Evolutionary conservation across 2,329 filamentous ascomycete genomes (phyloP).

Genomic region (Helotiales sp.): DNA sequence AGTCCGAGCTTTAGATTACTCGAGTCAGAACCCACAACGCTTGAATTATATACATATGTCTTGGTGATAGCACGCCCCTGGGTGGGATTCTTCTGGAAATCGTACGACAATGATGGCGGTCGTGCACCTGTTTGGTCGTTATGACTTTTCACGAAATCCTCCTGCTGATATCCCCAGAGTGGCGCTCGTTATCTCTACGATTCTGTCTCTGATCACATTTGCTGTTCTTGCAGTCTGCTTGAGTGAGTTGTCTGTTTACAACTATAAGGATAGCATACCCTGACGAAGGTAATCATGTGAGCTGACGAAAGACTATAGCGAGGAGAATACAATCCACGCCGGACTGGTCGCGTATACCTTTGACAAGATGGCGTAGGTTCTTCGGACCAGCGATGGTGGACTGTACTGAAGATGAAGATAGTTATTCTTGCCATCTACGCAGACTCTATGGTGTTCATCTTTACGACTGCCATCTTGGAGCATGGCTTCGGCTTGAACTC

Average conservation of each 20-base stretch:
- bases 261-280: too few relatives aligned
- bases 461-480: slow-evolving; percentile 55
- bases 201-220: slow-evolving; percentile 17
- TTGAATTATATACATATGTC: background rate
- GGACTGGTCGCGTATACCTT: slow-evolving; percentile 16
- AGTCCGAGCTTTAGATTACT: background rate
- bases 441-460: slow-evolving; percentile 60
- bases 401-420: slow-evolving; percentile 5
- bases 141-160: background rate
- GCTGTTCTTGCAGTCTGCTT: slow-evolving; percentile 20
- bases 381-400: background rate
- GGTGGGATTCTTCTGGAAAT: background rate
- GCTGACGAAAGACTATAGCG: slow-evolving; percentile 3
- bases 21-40: background rate
- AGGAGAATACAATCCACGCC: slow-evolving; percentile 12
- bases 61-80: background rate
- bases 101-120: slow-evolving; percentile 5
- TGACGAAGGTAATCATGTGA: background rate
- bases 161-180: slow-evolving; percentile 38
- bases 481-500: slow-evolving; percentile 57
- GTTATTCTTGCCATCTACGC: slow-evolving; percentile 51
- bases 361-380: slow-evolving; percentile 24
- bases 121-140: background rate
- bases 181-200: slow-evolving; percentile 13
- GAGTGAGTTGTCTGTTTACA: too few relatives aligned